These are phyloP conservation scores for Thymus mandschuricus DNA, from an alignment of 257 asterid genomes.

Conservation along the genomic window DNA sequence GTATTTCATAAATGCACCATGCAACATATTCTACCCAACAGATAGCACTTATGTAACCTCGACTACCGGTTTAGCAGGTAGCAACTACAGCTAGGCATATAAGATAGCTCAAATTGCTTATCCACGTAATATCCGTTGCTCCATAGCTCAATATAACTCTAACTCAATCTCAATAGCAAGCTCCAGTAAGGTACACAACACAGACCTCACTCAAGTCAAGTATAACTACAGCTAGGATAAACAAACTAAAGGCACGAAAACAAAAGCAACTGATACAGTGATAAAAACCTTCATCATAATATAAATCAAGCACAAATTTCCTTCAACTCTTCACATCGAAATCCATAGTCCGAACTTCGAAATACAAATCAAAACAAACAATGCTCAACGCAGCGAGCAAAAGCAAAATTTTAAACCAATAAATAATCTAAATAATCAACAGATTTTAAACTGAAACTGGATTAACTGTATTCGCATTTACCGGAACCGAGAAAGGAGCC, in stretches of 20 bases:
- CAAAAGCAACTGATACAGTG: background rate
- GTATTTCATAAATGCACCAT: background rate
- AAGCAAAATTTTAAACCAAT: background rate
- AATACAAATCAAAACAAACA: background rate
- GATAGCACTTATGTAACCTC: background rate
- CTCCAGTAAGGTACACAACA: background rate
- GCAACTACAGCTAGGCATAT: no score
- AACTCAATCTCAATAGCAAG: background rate
- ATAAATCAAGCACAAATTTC: no score
- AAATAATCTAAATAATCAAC: background rate
- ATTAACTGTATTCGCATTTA: constrained; percentile 25
- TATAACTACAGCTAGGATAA: background rate
- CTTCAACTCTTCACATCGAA: no score
- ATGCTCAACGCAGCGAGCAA: constrained; percentile 14
- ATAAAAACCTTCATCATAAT: no score
- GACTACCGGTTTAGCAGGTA: background rate
- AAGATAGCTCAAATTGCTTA: constrained; percentile 8
- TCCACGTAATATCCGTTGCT: constrained; percentile 1
- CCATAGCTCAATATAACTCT: background rate
- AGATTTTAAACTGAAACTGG: background rate
- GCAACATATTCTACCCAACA: background rate
- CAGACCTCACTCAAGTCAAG: no score
- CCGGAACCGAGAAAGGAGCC: constrained; percentile 70
- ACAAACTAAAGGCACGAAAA: background rate
- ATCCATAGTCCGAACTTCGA: no score